Conservation (phyloP, 1,139 yeast genomes). For the Saccharomyces hybrid region DNA sequence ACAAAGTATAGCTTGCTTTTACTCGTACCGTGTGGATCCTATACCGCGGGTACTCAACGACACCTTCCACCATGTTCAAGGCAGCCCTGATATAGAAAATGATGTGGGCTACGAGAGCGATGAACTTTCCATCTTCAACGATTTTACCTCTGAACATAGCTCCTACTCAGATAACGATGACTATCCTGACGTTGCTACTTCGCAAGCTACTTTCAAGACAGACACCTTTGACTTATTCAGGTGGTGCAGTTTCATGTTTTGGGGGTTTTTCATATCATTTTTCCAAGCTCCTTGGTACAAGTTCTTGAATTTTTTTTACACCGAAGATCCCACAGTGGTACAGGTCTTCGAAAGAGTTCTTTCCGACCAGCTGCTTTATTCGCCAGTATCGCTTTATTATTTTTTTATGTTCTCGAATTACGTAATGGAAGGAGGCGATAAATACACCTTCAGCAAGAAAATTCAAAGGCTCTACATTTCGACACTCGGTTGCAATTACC, state of each 20-base stretch:
- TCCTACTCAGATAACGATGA: conserved; percentile 4
- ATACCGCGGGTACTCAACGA: conserved; percentile 29
- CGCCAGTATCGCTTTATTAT: conserved; percentile 74
- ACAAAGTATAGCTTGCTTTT: conserved; percentile 38
- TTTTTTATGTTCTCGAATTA: conserved; percentile 82
- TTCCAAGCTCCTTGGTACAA: conserved; percentile 87
- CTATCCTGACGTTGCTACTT: conserved; percentile 1
- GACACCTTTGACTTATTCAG: conserved; percentile 55
- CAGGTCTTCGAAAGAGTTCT: conserved; percentile 79
- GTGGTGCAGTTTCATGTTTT: conserved; percentile 70
- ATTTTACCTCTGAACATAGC: conserved; percentile 1
- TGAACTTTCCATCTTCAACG: conserved; percentile 8
- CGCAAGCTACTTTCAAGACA: conserved; percentile 30
- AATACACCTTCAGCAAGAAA: conserved; percentile 56
- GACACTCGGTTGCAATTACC: conserved; percentile 70
- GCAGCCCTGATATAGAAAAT: conserved; percentile 6
- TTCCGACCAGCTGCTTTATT: conserved; percentile 82
- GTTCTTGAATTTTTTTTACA: conserved; percentile 66
- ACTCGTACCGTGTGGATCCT: conserved; percentile 25
- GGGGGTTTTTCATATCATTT: conserved; percentile 82
- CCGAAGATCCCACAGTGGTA: conserved; percentile 72
- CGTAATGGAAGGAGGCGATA: conserved; percentile 67
- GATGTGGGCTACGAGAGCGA: conserved; percentile 7
- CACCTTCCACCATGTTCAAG: conserved; percentile 28
- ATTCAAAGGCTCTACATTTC: conserved; percentile 59